Percentiles rank a stretch among this genome's conserved stretches.
Conservation (phyloP, 352 stramenopile genomes). For the Phytophthora ohioensis region DNA sequence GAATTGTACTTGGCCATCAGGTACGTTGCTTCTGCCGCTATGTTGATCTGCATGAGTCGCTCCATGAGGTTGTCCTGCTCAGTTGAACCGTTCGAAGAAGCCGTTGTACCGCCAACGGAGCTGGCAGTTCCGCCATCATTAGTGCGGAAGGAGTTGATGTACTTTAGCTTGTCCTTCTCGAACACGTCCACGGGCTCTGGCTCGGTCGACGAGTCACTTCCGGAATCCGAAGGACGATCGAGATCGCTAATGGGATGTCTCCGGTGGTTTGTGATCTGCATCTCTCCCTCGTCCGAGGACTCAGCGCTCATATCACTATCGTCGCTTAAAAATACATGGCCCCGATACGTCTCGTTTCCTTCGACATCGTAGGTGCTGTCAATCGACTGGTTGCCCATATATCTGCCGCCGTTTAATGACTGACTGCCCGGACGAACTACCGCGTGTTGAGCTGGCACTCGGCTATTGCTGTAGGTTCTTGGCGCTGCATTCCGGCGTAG, state of each 20-base stretch:
- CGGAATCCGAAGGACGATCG: conserved; percentile 24
- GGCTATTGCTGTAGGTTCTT: conserved; percentile 14
- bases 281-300: conserved; percentile 34
- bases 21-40: conserved; percentile 72
- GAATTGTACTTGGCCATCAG: conserved; percentile 79
- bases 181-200: conserved; percentile 49
- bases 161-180: conserved; percentile 70
- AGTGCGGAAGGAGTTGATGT: conserved; percentile 64
- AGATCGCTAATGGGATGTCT: conserved; percentile 22
- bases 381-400: conserved; percentile 34
- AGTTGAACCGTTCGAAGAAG: conserved; percentile 27
- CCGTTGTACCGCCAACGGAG: conserved; percentile 12
- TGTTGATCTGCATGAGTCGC: conserved; percentile 72
- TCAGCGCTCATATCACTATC: conserved; percentile 36
- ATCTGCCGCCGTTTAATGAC: conserved; percentile 12
- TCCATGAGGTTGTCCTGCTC: conserved; percentile 65
- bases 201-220: conserved; percentile 33
- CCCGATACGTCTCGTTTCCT: conserved; percentile 40
- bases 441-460: background rate
- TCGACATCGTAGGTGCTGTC: conserved; percentile 44
- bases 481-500: conserved; percentile 19
- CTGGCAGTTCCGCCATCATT: conserved; percentile 27
- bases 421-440: conserved; percentile 8
- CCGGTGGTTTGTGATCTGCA: conserved; percentile 8
- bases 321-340: conserved; percentile 33